Evolutionary conservation across 352 stramenopile genomes (phyloP).

Genomic region (Sclerospora graminicola): DNA sequence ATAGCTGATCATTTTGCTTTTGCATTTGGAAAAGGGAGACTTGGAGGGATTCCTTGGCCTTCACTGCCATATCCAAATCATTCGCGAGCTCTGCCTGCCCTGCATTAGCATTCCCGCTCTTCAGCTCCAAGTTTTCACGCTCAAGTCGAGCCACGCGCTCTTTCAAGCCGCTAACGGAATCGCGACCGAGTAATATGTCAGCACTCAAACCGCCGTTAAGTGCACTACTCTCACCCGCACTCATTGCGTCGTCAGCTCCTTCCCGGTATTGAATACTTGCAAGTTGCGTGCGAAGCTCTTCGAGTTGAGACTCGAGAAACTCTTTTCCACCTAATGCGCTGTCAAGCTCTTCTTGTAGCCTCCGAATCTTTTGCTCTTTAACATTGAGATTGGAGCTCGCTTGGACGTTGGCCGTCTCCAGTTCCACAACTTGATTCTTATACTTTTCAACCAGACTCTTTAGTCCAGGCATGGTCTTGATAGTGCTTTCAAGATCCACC

Average conservation of each 20-base stretch:
- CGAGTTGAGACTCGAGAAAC: constrained; percentile 78
- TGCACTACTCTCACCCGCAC: constrained; percentile 19
- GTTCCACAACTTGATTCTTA: constrained; percentile 84
- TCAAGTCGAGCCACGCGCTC: constrained; percentile 62
- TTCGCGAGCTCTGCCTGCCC: constrained; percentile 41
- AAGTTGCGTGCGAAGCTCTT: constrained; percentile 64
- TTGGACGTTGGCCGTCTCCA: constrained; percentile 76
- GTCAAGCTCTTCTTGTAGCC: constrained; percentile 80
- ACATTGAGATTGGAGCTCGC: constrained; percentile 64
- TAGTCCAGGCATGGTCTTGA: constrained; percentile 77
- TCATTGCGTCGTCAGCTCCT: constrained; percentile 28
- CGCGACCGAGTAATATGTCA: constrained; percentile 52
- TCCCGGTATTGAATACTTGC: constrained; percentile 42
- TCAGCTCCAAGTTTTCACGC: constrained; percentile 62
- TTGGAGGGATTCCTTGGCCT: constrained; percentile 66
- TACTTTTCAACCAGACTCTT: constrained; percentile 77
- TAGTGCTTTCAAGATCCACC: constrained; percentile 74
- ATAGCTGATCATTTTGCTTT: constrained; percentile 63
- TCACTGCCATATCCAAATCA: constrained; percentile 70
- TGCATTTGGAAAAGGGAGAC: constrained; percentile 58
- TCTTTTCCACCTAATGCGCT: constrained; percentile 70
- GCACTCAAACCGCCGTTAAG: constrained; percentile 34
- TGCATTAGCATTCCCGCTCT: constrained; percentile 36
- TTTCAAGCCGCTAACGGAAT: constrained; percentile 42
- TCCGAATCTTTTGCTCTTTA: constrained; percentile 72